Evolutionary conservation across 208 protist species (phyloP).

Genomic region (Strigomonas galati): DNA sequence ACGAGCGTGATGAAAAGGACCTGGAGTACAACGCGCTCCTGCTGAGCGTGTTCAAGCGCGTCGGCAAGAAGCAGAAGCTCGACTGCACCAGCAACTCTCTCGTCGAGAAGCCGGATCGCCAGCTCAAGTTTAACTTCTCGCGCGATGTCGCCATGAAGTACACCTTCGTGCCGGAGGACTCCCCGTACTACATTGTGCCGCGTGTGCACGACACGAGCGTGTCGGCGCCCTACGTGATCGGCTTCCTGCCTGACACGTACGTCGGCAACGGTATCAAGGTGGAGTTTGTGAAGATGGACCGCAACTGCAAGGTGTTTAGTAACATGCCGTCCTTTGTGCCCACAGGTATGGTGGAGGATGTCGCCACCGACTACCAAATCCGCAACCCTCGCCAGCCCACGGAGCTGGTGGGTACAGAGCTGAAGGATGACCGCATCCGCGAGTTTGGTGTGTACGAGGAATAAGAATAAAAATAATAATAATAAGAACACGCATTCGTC

Average conservation of each 20-base stretch:
- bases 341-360: slow-evolving; percentile 43
- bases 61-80: slow-evolving; percentile 62
- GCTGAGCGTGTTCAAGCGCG: slow-evolving; percentile 56
- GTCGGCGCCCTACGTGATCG: slow-evolving; percentile 65
- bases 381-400: slow-evolving; percentile 59
- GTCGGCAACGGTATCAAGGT: slow-evolving; percentile 66
- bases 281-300: slow-evolving; percentile 62
- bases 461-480: background rate
- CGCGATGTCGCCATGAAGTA: slow-evolving; percentile 67
- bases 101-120: slow-evolving; percentile 62
- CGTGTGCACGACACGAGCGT: slow-evolving; percentile 56
- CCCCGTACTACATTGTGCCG: slow-evolving; percentile 74
- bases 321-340: slow-evolving; percentile 73
- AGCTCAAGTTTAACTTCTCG: slow-evolving; percentile 78
- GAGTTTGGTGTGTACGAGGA: slow-evolving; percentile 41
- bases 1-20: slow-evolving; percentile 50
- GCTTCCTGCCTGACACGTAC: slow-evolving; percentile 65
- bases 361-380: slow-evolving; percentile 68
- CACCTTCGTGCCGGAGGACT: slow-evolving; percentile 61
- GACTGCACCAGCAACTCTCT: slow-evolving; percentile 63
- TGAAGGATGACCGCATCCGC: slow-evolving; percentile 62
- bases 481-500: background rate
- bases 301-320: slow-evolving; percentile 62
- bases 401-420: slow-evolving; percentile 44
- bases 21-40: slow-evolving; percentile 60